These are phyloP conservation scores for Cystofilobasidium bisporidii DNA, from an alignment of 768 basidiomycete species.

Conservation along the genomic window DNA sequence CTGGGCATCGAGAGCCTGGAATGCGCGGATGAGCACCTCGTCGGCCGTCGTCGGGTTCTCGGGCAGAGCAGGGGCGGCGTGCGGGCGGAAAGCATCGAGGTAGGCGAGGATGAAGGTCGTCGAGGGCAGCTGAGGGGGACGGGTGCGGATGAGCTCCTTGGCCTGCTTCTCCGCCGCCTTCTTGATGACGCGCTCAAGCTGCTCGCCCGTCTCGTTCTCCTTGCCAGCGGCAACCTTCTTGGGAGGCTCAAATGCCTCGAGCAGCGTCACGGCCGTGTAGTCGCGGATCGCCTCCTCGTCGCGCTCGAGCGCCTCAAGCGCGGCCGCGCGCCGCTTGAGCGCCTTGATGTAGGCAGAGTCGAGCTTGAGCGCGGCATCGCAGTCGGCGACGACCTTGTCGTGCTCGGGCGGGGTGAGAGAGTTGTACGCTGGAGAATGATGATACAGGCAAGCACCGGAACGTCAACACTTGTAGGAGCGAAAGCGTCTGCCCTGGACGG, in stretches of 20 bases:
- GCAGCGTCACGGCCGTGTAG: conserved; percentile 90
- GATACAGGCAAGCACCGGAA: too few species aligned
- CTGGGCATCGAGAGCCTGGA: conserved; percentile 70
- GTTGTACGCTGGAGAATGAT: conserved; percentile 24
- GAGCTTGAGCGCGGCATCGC: conserved; percentile 73
- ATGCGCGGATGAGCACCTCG: conserved; percentile 64
- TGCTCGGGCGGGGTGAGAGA: conserved; percentile 56
- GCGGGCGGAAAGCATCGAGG: conserved; percentile 88
- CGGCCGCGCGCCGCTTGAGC: conserved; percentile 76
- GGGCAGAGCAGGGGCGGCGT: conserved; percentile 60
- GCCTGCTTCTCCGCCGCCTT: conserved; percentile 65
- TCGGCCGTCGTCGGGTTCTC: conserved; percentile 70
- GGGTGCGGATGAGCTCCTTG: conserved; percentile 56
- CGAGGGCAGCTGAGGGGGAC: conserved; percentile 76
- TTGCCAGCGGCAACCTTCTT: conserved; percentile 36
- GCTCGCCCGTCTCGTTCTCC: conserved; percentile 62
- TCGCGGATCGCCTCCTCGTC: conserved; percentile 79
- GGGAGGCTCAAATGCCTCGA: conserved; percentile 61
- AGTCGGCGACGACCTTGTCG: conserved; percentile 75
- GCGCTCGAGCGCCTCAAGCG: conserved; percentile 64
- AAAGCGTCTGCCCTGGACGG: too few species aligned
- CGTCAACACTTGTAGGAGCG: too few species aligned
- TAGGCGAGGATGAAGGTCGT: conserved; percentile 88
- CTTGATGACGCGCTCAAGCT: conserved; percentile 89
- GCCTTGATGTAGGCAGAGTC: conserved; percentile 72